These are phyloP conservation scores for Cryphonectria nitschkei DNA, from an alignment of 2,329 filamentous ascomycete species.

Conservation along the genomic window DNA sequence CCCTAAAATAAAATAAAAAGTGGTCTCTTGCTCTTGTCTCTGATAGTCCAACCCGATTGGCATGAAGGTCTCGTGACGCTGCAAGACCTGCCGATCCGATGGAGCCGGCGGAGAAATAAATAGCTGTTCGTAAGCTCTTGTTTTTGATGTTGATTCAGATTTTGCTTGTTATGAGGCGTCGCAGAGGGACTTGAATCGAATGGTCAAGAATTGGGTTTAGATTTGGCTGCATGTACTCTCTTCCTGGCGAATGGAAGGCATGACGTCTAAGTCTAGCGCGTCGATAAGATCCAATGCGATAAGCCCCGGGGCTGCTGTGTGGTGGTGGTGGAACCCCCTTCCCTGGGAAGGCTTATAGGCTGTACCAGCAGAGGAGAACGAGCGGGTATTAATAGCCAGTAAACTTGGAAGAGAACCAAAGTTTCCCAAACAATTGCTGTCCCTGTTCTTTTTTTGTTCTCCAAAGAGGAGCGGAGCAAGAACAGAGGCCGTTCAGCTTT, in stretches of 20 bases:
- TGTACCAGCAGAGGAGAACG: background rate
- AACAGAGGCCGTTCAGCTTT: background rate
- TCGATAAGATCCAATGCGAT: slow-evolving; percentile 10
- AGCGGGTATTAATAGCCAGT: background rate
- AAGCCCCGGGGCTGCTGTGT: background rate
- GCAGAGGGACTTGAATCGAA: background rate
- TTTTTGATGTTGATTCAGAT: background rate
- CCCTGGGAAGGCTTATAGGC: background rate
- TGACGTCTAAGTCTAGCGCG: slow-evolving; percentile 1
- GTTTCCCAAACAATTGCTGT: background rate
- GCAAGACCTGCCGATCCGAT: slow-evolving; percentile 4
- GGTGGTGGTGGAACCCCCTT: background rate
- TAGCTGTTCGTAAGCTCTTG: background rate
- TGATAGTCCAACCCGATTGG: background rate
- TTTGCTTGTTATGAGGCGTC: background rate
- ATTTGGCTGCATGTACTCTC: background rate
- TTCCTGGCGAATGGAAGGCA: slow-evolving; percentile 1
- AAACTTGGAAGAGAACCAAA: background rate
- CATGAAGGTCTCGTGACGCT: background rate
- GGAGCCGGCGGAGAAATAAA: background rate
- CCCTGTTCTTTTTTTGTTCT: background rate
- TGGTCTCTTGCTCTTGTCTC: background rate
- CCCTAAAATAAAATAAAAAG: background rate
- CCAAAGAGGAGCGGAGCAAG: background rate
- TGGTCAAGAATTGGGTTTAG: background rate